These are phyloP conservation scores for Kodamaea sp. DNA, from an alignment of 1,139 yeast species.

Conservation along the genomic window DNA sequence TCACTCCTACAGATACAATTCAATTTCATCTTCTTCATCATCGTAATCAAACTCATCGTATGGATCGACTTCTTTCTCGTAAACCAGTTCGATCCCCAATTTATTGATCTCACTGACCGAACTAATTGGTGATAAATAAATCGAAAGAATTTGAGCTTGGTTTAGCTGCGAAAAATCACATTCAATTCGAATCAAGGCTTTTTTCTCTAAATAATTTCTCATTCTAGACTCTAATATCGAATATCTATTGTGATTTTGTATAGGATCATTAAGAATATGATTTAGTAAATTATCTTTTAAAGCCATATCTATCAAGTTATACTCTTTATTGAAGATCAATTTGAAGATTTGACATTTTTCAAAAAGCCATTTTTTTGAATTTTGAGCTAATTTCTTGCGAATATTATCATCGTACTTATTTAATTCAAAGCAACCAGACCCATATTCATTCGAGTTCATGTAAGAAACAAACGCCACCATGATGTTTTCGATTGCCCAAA, in stretches of 20 bases:
- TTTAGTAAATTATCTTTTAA: not conserved
- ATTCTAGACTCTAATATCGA: slow-evolving; percentile 3
- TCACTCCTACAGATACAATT: slow-evolving; percentile 3
- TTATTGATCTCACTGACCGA: slow-evolving; percentile 1
- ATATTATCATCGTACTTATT: slow-evolving; percentile 1
- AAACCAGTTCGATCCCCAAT: slow-evolving; percentile 4
- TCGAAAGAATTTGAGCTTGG: not conserved
- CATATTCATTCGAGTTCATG: slow-evolving; percentile 13
- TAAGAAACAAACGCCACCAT: slow-evolving; percentile 15
- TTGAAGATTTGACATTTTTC: slow-evolving; percentile 11
- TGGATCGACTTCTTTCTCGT: not conserved
- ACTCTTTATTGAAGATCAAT: slow-evolving; percentile 12
- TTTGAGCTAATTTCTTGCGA: slow-evolving; percentile 6
- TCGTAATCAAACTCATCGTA: slow-evolving; percentile 2
- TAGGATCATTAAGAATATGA: slow-evolving; percentile 3
- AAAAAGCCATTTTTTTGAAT: slow-evolving; percentile 14
- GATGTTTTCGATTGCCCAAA: slow-evolving; percentile 17
- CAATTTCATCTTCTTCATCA: slow-evolving; percentile 6
- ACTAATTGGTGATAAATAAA: slow-evolving; percentile 4
- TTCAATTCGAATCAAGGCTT: slow-evolving; percentile 1
- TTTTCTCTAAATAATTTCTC: slow-evolving; percentile 1
- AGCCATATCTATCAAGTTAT: slow-evolving; percentile 3
- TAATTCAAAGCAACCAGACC: slow-evolving; percentile 10
- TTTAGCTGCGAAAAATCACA: slow-evolving; percentile 1
- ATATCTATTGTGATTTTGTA: slow-evolving; percentile 6